Percentiles rank a stretch among this genome's conserved stretches.
Conservation (phyloP, 108 stramenopile species). For the Ochromonas danica region DNA sequence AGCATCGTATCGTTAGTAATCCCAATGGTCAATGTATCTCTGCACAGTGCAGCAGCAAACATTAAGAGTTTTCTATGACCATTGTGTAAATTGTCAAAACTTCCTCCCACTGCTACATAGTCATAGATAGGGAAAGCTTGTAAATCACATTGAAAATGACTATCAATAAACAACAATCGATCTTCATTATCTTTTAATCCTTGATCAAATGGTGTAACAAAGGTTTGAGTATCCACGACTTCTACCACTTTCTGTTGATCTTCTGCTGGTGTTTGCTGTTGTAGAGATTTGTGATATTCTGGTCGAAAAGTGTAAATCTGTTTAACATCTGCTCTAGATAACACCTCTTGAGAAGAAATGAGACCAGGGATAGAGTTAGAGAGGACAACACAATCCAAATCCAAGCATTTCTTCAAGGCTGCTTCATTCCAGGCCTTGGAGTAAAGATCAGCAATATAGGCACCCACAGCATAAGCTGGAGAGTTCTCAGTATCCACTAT, state of each 20-base stretch:
- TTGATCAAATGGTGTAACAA: background rate
- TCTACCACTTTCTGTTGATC: too few species aligned
- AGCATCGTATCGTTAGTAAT: background rate
- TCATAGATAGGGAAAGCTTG: slow-evolving; percentile 29
- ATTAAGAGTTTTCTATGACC: slow-evolving; percentile 83
- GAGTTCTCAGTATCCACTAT: too few species aligned
- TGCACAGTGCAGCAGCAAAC: slow-evolving; percentile 57
- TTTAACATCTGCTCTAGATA: background rate
- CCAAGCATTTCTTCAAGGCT: background rate
- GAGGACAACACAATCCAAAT: background rate
- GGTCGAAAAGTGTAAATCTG: background rate
- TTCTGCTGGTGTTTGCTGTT: too few species aligned
- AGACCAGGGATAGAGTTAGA: background rate
- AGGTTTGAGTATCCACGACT: background rate
- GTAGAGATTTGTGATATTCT: background rate
- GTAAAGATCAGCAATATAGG: background rate
- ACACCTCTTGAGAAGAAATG: background rate
- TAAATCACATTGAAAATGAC: background rate
- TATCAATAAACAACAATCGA: background rate
- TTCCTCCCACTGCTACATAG: slow-evolving; percentile 78
- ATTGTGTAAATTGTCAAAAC: slow-evolving; percentile 88
- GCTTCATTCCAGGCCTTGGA: slow-evolving; percentile 11
- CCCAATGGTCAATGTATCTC: background rate
- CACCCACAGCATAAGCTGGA: too few species aligned
- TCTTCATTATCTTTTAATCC: background rate